Conservation (phyloP, 2,329 filamentous ascomycete species). For the Xylaria sp. region DNA sequence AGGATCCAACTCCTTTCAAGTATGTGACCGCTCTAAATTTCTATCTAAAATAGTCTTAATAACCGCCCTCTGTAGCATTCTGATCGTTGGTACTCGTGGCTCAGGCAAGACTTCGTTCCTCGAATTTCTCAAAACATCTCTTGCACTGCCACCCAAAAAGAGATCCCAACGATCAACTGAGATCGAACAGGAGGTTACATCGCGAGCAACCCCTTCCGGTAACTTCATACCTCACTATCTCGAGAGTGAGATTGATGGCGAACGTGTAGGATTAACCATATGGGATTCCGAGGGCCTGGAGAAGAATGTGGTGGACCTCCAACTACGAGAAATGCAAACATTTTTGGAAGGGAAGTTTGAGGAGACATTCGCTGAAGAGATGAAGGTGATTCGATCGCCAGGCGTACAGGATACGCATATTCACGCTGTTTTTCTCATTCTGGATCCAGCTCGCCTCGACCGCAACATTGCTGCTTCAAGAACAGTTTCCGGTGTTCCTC, state of each 20-base stretch:
- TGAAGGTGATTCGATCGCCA: constrained; percentile 93
- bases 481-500: constrained; percentile 56
- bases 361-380: constrained; percentile 95
- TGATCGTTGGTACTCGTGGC: constrained; percentile 85
- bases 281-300: constrained; percentile 98
- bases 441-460: constrained; percentile 87
- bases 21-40: constrained; percentile 56
- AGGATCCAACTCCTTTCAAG: constrained; percentile 99
- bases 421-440: constrained; percentile 89
- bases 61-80: constrained; percentile 63
- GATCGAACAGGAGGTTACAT: constrained; percentile 62
- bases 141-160: constrained; percentile 84
- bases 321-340: constrained; percentile 85
- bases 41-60: constrained; percentile 17
- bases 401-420: constrained; percentile 96
- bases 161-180: constrained; percentile 57
- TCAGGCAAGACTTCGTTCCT: constrained; percentile 97
- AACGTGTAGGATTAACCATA: constrained; percentile 88
- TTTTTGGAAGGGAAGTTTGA: constrained; percentile 99
- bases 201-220: constrained; percentile 59
- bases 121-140: constrained; percentile 87
- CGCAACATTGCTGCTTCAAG: constrained; percentile 75
- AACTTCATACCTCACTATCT: constrained; percentile 88
- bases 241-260: constrained; percentile 91
- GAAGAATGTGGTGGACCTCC: constrained; percentile 92